These are phyloP conservation scores for Quambalaria eucalypti DNA, from an alignment of 1,284 basidiomycete species.

Conservation along the genomic window DNA sequence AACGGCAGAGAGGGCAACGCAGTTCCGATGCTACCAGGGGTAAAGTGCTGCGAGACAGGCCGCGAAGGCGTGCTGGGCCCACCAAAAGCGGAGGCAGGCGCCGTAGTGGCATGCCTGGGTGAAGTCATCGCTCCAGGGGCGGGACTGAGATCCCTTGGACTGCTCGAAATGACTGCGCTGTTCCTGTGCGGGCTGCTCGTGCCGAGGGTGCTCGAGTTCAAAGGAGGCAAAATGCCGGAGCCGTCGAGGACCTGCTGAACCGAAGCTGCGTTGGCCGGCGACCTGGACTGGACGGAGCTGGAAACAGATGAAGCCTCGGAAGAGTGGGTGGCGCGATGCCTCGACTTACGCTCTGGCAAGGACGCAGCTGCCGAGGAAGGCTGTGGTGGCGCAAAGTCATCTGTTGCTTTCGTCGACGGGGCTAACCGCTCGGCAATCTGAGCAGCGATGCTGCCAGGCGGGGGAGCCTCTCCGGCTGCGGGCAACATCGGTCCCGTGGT, in stretches of 20 bases:
- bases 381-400: background rate
- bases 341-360: too few species aligned
- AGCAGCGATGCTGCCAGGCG: slow-evolving; percentile 33
- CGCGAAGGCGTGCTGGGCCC: too few species aligned
- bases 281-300: slow-evolving; percentile 20
- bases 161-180: too few species aligned
- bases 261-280: slow-evolving; percentile 9
- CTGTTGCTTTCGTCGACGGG: background rate
- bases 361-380: background rate
- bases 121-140: background rate
- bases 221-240: background rate
- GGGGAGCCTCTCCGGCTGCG: slow-evolving; percentile 17
- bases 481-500: background rate
- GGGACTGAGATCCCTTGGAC: background rate
- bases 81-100: too few species aligned
- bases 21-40: background rate
- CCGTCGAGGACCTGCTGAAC: slow-evolving; percentile 10
- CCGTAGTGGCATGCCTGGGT: background rate
- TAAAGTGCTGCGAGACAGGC: background rate
- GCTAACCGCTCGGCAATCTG: slow-evolving; percentile 34
- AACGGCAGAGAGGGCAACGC: slow-evolving; percentile 31
- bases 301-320: background rate
- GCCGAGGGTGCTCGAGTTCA: background rate
- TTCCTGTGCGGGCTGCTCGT: background rate
- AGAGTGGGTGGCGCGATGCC: slow-evolving; percentile 18